Conservation (phyloP, 495 filamentous ascomycete species). For the Aspergillus hancockii region DNA sequence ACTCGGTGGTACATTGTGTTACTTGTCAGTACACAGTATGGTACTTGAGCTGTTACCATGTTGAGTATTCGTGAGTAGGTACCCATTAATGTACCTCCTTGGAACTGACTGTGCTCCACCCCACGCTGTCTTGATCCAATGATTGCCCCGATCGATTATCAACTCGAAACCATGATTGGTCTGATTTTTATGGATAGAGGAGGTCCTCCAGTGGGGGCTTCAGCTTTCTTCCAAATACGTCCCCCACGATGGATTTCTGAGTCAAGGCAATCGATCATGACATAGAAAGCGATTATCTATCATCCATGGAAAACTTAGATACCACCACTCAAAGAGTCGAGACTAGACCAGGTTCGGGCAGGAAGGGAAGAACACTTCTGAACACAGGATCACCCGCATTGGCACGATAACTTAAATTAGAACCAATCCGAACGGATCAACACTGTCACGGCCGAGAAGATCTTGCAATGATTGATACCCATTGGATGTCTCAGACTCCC, state of each 20-base stretch:
- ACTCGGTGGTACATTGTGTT: neutral
- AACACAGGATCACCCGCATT: constrained; percentile 2
- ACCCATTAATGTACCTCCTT: too few relatives aligned
- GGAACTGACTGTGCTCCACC: too few relatives aligned
- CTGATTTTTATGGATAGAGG: neutral
- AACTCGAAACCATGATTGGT: neutral
- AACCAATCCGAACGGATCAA: neutral
- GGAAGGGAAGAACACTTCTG: neutral
- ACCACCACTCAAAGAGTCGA: too few relatives aligned
- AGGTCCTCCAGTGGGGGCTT: neutral
- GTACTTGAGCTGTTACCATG: neutral
- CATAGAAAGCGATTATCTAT: too few relatives aligned
- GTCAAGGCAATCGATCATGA: too few relatives aligned
- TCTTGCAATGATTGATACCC: neutral
- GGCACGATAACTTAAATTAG: neutral
- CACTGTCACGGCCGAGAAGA: neutral
- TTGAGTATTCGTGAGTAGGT: neutral
- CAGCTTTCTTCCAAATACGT: neutral
- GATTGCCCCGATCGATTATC: neutral
- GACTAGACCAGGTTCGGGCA: neutral
- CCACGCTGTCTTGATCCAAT: neutral
- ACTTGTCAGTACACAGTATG: neutral
- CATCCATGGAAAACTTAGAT: too few relatives aligned
- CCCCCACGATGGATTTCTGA: too few relatives aligned
- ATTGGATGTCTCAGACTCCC: neutral